A percentile compares a stretch with the other conserved stretches of the same genome.
phyloP scores from a whole-genome alignment of 495 filamentous ascomycete species.

The Talaromyces nanjingensis region DNA sequence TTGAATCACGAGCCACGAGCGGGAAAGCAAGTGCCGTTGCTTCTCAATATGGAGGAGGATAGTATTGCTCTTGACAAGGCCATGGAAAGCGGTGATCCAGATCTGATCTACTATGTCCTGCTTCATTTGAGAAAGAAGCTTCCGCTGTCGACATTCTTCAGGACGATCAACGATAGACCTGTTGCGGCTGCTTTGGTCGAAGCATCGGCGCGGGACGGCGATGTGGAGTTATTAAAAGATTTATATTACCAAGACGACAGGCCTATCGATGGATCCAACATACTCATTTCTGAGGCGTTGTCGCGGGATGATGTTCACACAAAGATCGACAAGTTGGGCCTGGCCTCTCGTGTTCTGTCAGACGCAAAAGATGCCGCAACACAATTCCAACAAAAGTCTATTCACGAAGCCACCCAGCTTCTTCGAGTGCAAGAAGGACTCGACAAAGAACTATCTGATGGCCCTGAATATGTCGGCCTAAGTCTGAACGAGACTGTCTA shows the following conservation, averaged over 20 bases:
- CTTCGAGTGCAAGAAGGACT: conserved; percentile 79
- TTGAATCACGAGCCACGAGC: conserved; percentile 90
- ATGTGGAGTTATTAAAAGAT: conserved; percentile 83
- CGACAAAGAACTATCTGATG: conserved; percentile 66
- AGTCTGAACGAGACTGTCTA: conserved; percentile 87
- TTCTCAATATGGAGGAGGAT: conserved; percentile 93
- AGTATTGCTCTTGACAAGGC: conserved; percentile 95
- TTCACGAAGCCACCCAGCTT: conserved; percentile 71
- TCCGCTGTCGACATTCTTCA: conserved; percentile 85
- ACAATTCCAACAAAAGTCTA: conserved; percentile 60
- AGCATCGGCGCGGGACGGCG: conserved; percentile 66
- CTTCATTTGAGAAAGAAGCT: conserved; percentile 85
- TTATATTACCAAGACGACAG: conserved; percentile 97
- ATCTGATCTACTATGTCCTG: conserved; percentile 84
- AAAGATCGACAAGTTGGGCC: conserved; percentile 73
- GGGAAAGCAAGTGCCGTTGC: conserved; percentile 89
- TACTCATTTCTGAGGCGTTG: conserved; percentile 77
- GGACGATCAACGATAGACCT: conserved; percentile 80
- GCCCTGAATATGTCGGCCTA: conserved; percentile 67
- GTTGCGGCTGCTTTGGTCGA: conserved; percentile 87
- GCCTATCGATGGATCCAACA: conserved; percentile 77
- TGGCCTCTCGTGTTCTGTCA: conserved; percentile 70
- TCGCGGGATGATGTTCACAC: conserved; percentile 54
- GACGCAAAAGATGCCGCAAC: conserved; percentile 71
- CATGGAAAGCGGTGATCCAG: conserved; percentile 90